These are phyloP conservation scores for Kregervanrija fluxuum DNA, from an alignment of 805 yeast species.

Conservation along the genomic window DNA sequence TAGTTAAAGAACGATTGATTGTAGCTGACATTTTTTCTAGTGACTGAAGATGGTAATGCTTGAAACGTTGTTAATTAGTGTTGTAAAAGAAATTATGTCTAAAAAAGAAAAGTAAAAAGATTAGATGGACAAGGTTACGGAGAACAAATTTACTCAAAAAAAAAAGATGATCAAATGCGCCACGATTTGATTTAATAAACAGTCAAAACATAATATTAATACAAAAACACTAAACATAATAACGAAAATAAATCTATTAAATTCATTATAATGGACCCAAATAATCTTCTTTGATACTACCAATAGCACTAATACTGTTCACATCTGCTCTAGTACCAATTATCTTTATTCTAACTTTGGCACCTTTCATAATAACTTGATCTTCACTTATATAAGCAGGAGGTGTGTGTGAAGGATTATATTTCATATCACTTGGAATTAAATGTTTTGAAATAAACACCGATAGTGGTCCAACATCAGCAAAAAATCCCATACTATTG, in stretches of 20 bases:
- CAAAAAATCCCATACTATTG: constrained; percentile 92
- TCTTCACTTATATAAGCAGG: constrained; percentile 97
- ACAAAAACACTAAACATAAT: neutral
- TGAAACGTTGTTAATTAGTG: no score
- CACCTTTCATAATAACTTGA: constrained; percentile 90
- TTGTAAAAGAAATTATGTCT: no score
- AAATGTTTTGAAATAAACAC: constrained; percentile 93
- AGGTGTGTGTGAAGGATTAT: constrained; percentile 92
- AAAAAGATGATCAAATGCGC: constrained; percentile 20
- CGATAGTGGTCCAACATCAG: constrained; percentile 94
- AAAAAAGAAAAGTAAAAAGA: no score
- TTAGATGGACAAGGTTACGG: no score
- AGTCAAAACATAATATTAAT: neutral
- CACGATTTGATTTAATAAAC: neutral
- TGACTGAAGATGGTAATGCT: no score
- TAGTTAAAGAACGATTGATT: constrained; percentile 72
- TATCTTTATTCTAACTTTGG: constrained; percentile 87
- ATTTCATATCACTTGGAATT: constrained; percentile 89
- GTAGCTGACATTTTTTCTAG: constrained; percentile 37
- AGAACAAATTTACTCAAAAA: constrained; percentile 8
- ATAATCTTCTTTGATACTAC: constrained; percentile 96
- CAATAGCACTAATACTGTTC: constrained; percentile 94
- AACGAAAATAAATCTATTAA: no score
- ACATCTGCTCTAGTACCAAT: constrained; percentile 98
- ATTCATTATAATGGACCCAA: constrained; percentile 63